Conservation (phyloP, 257 asterid species). For the Solanum megistacrolobum region DNA sequence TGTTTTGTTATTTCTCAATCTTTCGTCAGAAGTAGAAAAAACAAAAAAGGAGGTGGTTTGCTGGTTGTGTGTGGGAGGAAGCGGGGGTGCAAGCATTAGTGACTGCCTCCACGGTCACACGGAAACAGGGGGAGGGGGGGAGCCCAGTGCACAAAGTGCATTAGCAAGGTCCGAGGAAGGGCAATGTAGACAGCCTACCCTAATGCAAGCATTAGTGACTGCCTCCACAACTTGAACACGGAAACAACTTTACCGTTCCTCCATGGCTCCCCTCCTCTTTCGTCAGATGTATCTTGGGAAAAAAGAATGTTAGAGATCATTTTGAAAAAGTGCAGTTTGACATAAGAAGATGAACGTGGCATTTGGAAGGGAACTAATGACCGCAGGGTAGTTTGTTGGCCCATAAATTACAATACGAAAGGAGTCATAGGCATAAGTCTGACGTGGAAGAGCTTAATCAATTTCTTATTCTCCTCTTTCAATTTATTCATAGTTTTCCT, state of each 20-base stretch:
- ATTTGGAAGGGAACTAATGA: neutral
- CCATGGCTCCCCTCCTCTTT: neutral
- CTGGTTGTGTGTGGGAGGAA: neutral
- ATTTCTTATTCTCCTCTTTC: neutral
- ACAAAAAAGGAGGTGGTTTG: neutral
- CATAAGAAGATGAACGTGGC: neutral
- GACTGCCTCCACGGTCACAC: neutral
- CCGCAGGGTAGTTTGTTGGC: neutral
- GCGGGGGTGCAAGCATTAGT: neutral
- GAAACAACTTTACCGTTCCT: neutral
- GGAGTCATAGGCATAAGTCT: neutral
- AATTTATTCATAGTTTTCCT: neutral
- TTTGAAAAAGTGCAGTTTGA: neutral
- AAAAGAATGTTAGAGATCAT: neutral
- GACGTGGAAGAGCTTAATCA: neutral
- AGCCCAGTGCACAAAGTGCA: neutral
- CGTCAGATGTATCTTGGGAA: neutral
- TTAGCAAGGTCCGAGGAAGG: neutral
- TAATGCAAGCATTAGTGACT: neutral
- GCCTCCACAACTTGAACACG: neutral
- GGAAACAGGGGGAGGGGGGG: neutral
- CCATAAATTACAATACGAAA: neutral
- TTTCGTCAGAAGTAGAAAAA: neutral
- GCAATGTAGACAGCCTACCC: neutral
- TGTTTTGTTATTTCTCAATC: neutral